Conservation (phyloP, 2,329 filamentous ascomycete species). For the Trichoderma hamatum region DNA sequence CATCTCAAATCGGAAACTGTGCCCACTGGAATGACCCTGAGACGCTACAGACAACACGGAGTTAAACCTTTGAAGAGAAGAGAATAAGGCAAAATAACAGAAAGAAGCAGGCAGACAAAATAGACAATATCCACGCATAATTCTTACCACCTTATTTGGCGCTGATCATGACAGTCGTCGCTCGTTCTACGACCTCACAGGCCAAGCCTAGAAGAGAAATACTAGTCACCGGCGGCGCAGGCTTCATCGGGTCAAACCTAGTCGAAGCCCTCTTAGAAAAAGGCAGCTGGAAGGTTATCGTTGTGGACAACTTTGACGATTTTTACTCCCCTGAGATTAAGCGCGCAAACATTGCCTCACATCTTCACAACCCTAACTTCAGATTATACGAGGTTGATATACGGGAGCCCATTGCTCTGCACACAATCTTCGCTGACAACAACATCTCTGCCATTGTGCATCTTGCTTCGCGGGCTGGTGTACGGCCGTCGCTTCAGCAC, state of each 20-base stretch:
- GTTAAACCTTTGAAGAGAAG: background rate
- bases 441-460: slow-evolving; percentile 24
- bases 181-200: background rate
- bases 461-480: slow-evolving; percentile 32
- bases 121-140: background rate
- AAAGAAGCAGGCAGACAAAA: background rate
- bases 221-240: slow-evolving; percentile 34
- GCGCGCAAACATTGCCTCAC: slow-evolving; percentile 7
- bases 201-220: slow-evolving; percentile 30
- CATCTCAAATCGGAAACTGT: no score
- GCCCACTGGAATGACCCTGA: no score
- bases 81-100: background rate
- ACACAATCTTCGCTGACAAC: background rate
- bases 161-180: background rate
- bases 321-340: slow-evolving; percentile 32
- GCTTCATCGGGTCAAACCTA: slow-evolving; percentile 35
- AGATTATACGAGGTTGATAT: background rate
- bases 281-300: slow-evolving; percentile 31
- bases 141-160: background rate
- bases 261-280: slow-evolving; percentile 32
- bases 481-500: slow-evolving; percentile 31
- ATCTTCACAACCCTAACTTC: background rate
- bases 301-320: slow-evolving; percentile 35
- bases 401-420: background rate
- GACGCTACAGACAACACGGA: no score